phyloP scores from a whole-genome alignment of 306 rosid genomes.

The Sindora glabra region DNA sequence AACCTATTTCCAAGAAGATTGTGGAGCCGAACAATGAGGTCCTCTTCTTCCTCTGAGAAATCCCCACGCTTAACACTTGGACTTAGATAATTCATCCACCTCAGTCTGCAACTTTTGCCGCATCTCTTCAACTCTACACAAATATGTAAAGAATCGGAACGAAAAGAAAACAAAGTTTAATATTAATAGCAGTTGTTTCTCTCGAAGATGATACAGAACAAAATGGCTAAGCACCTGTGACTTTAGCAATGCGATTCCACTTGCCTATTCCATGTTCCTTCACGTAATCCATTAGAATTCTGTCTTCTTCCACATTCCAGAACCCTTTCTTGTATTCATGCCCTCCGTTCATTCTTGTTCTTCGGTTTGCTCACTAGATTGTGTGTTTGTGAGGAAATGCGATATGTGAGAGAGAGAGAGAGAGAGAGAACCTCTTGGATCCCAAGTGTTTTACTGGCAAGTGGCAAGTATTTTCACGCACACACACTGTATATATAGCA shows the following conservation, averaged over 20 bases:
- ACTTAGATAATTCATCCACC: conserved; percentile 60
- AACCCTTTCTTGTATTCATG: conserved; percentile 37
- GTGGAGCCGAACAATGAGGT: conserved; percentile 58
- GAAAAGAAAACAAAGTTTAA: too few species aligned
- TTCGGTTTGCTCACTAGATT: neutral
- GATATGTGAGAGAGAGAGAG: neutral
- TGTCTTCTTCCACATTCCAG: conserved; percentile 51
- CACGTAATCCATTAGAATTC: conserved; percentile 30
- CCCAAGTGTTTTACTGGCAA: too few species aligned
- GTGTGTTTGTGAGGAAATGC: neutral
- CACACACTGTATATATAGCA: too few species aligned
- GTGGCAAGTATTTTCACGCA: too few species aligned
- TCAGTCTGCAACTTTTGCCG: conserved; percentile 56
- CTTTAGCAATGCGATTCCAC: conserved; percentile 50
- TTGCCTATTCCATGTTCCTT: conserved; percentile 44
- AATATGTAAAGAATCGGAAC: neutral
- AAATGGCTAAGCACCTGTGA: conserved; percentile 20
- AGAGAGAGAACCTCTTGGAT: too few species aligned
- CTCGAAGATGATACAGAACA: too few species aligned
- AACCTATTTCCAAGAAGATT: conserved; percentile 57
- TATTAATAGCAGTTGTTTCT: too few species aligned
- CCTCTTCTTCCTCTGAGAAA: conserved; percentile 54
- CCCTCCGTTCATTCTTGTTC: conserved; percentile 22
- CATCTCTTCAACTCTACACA: conserved; percentile 48
- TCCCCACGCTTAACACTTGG: conserved; percentile 46